Evolutionary conservation across 495 filamentous ascomycete genomes (phyloP), one percentile per base, ranked within the genome.

Genomic region (Bryoglossum gracile): DNA sequence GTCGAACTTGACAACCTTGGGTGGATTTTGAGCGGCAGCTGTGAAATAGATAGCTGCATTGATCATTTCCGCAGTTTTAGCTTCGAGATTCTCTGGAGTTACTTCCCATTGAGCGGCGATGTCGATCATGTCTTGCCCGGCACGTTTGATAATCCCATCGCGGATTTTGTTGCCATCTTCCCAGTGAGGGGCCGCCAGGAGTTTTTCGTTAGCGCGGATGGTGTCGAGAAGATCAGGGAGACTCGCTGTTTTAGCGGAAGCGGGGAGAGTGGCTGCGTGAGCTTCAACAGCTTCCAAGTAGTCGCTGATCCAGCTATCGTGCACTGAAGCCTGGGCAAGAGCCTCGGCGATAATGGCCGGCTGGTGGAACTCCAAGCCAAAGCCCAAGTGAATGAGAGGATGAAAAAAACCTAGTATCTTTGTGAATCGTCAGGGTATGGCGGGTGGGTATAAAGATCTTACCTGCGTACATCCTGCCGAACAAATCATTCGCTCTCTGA

Each of bases 341-440:
- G 68, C 89, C 72, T 92, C 81, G 1, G 88, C 85, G 14, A 94
- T 71, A 33, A 95, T 80, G 30, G 84, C 86, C 3, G 85, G 86
- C 58, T 91, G 85, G 1, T 74, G 55, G 66, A 87, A 94, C 54
- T 94, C 87, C 14, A 95, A 54, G 1, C 82, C 88, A 58, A 86
- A 92, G 32, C 87, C 86, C 9, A 94, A 73, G 54, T 94, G 87
- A 54, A 95, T 94, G 5, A 91, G 51, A 8, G 87, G 86, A 58
- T 95, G 89, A 2, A 92, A 56, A 51, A 90, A 77, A 1, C 84
- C 86, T 72, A 50, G 18, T 23, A 32, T 2, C 49, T 58, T 58
- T 26, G 62, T 32, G 19, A 30, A 9, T 26, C 34, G 41, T 21
- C 8, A 44, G 25, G 6, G 22, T 10, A 19, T 14, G 19, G n/a